Evolutionary conservation across 179 eudicot genomes (phyloP).

Genomic region (Carnegiea gigantea): DNA sequence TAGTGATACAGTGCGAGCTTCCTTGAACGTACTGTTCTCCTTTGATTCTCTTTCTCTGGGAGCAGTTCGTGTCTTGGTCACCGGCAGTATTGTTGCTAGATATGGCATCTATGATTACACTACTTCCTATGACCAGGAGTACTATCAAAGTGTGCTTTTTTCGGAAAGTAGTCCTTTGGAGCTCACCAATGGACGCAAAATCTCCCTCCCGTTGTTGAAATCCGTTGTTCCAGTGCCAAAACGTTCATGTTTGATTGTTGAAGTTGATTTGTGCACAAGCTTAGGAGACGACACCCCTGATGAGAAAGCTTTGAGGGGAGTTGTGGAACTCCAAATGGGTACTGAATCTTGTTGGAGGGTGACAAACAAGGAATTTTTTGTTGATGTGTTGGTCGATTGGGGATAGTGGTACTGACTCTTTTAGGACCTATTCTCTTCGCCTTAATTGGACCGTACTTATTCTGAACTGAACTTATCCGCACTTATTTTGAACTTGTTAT

Average conservation of each 20-base stretch:
- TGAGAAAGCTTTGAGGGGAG: neutral
- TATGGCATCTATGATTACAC: neutral
- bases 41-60: neutral
- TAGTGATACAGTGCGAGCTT: neutral
- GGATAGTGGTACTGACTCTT: neutral
- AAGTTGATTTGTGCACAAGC: neutral
- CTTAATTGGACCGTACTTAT: too few species aligned
- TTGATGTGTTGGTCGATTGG: neutral
- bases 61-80: neutral
- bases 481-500: too few species aligned
- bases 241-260: neutral
- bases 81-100: neutral
- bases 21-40: neutral
- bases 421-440: too few species aligned
- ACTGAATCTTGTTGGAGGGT: neutral
- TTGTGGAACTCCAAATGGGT: neutral
- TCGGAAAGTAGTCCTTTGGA: neutral
- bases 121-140: neutral
- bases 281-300: neutral
- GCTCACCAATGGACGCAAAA: neutral
- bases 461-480: too few species aligned
- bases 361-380: neutral
- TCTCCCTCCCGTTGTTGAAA: neutral
- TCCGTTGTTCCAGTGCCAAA: neutral
- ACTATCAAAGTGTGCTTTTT: neutral